These are phyloP conservation scores for Microbotryum saponariae DNA, from an alignment of 1,284 basidiomycete genomes.

Conservation along the genomic window DNA sequence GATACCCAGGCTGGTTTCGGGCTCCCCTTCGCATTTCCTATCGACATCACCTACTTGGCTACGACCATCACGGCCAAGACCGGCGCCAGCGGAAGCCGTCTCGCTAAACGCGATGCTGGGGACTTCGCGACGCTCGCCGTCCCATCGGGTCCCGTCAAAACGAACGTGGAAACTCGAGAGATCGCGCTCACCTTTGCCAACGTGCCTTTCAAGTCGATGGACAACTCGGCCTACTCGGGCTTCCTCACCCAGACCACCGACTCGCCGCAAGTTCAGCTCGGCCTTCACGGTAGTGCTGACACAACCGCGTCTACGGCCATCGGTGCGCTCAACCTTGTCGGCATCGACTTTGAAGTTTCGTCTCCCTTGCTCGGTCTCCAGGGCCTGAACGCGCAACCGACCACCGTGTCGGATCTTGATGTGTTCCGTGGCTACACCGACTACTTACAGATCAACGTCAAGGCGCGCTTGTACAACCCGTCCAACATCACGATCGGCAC, in stretches of 20 bases:
- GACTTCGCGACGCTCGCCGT: slow-evolving; percentile 58
- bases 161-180: slow-evolving; percentile 57
- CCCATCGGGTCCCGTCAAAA: slow-evolving; percentile 54
- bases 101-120: slow-evolving; percentile 40
- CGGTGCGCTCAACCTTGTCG: slow-evolving; percentile 51
- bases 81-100: neutral
- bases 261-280: slow-evolving; percentile 49
- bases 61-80: slow-evolving; percentile 47
- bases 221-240: slow-evolving; percentile 53
- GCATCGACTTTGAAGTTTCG: slow-evolving; percentile 57
- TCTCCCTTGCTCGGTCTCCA: slow-evolving; percentile 60
- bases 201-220: slow-evolving; percentile 54
- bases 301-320: slow-evolving; percentile 51
- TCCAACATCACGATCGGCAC: slow-evolving; percentile 64
- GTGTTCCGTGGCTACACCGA: slow-evolving; percentile 61
- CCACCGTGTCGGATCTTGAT: slow-evolving; percentile 55
- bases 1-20: slow-evolving; percentile 57
- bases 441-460: slow-evolving; percentile 58
- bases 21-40: slow-evolving; percentile 62
- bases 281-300: slow-evolving; percentile 55
- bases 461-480: slow-evolving; percentile 39
- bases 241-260: slow-evolving; percentile 63
- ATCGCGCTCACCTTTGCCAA: slow-evolving; percentile 57
- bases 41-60: slow-evolving; percentile 55
- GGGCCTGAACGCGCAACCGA: slow-evolving; percentile 57